These are phyloP conservation scores for Proliferodiscus dingleyae DNA, from an alignment of 2,329 filamentous ascomycete species.

Conservation along the genomic window DNA sequence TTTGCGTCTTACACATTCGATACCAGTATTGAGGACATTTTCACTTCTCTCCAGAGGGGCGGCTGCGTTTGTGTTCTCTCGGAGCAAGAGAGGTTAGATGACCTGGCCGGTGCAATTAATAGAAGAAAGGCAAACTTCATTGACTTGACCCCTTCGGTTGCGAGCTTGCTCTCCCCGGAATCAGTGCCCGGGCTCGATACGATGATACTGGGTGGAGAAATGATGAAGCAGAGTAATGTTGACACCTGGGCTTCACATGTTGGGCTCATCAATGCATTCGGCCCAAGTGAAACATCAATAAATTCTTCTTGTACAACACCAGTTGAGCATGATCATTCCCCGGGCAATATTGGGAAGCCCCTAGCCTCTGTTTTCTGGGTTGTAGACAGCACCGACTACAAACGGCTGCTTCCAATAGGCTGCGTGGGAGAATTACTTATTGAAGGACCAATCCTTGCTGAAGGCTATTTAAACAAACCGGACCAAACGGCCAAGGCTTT, in stretches of 20 bases:
- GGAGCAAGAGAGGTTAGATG: constrained; percentile 32
- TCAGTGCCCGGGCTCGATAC: constrained; percentile 20
- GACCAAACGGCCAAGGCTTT: constrained; percentile 54
- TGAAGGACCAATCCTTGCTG: constrained; percentile 50
- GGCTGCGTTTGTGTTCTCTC: constrained; percentile 13
- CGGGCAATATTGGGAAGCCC: neutral
- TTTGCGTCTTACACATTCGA: constrained; percentile 12
- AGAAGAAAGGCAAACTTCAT: constrained; percentile 19
- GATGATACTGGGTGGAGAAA: constrained; percentile 23
- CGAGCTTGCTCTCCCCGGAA: constrained; percentile 16
- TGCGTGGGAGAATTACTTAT: constrained; percentile 22
- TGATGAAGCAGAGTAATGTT: constrained; percentile 34
- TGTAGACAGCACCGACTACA: constrained; percentile 10
- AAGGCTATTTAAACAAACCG: constrained; percentile 54
- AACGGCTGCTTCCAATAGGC: constrained; percentile 17
- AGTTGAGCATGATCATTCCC: neutral
- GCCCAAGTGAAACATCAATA: constrained; percentile 27
- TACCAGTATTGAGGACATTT: constrained; percentile 7
- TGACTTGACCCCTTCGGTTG: constrained; percentile 25
- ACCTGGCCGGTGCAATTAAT: constrained; percentile 29
- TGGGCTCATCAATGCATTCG: constrained; percentile 38
- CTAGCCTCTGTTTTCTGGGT: constrained; percentile 27
- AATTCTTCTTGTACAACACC: neutral
- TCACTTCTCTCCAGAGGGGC: constrained; percentile 7
- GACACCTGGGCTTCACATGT: constrained; percentile 33